Conservation (phyloP, 768 basidiomycete species). For the Artomyces pyxidatus region DNA sequence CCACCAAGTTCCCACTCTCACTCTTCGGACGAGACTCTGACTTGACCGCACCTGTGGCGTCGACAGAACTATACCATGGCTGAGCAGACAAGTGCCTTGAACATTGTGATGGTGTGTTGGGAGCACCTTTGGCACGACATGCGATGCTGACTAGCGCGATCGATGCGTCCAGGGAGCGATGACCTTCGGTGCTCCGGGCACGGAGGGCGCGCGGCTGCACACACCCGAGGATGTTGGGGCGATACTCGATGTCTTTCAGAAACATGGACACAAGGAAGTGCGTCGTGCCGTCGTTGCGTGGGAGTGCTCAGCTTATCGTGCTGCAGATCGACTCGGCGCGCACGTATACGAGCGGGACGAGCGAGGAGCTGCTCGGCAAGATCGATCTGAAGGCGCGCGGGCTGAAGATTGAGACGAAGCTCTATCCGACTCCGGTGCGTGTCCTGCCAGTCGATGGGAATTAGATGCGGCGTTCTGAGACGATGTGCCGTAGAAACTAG, state of each 20-base stretch:
- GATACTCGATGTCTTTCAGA: conserved; percentile 45
- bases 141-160: not conserved
- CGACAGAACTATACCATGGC: not conserved
- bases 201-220: conserved; percentile 40
- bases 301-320: not conserved
- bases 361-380: conserved; percentile 38
- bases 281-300: not conserved
- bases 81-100: conserved; percentile 34
- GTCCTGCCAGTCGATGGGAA: not conserved
- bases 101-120: conserved; percentile 40
- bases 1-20: too few relatives aligned
- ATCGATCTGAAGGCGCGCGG: conserved; percentile 42
- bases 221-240: conserved; percentile 39
- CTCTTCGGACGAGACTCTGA: too few relatives aligned
- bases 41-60: not conserved
- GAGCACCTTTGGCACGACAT: too few relatives aligned
- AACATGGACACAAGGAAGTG: conserved; percentile 50
- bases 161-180: conserved; percentile 37
- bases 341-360: conserved; percentile 23
- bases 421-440: conserved; percentile 33
- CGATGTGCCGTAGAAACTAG: not conserved
- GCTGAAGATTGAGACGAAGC: conserved; percentile 52
- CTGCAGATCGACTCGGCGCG: conserved; percentile 23
- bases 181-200: conserved; percentile 45
- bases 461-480: not conserved